phyloP scores from a whole-genome alignment of 805 yeast species.

The Barnettozyma sucrosica region DNA sequence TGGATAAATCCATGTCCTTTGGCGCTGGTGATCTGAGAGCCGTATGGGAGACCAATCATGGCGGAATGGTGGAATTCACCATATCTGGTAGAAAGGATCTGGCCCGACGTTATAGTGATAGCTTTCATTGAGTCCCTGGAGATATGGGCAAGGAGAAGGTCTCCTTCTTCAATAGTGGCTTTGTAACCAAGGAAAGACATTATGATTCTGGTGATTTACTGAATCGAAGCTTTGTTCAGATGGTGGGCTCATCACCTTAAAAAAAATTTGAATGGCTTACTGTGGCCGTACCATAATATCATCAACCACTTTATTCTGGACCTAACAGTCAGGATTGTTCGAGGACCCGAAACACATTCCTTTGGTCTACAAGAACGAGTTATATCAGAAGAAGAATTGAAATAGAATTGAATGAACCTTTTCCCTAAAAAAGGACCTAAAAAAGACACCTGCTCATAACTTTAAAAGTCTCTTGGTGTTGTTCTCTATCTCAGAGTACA shows the following conservation, averaged over 20 bases:
- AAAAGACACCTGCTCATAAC: slow-evolving; percentile 6
- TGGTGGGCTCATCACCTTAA: not conserved
- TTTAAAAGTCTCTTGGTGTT: slow-evolving; percentile 18
- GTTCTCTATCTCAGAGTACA: slow-evolving; percentile 19
- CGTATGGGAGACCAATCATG: slow-evolving; percentile 79
- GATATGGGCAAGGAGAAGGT: slow-evolving; percentile 79
- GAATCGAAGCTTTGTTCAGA: not conserved
- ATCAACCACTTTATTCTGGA: not conserved
- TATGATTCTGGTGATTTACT: not conserved
- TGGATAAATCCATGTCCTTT: slow-evolving; percentile 83
- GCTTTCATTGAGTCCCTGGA: slow-evolving; percentile 80
- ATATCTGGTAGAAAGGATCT: slow-evolving; percentile 72
- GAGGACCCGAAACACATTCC: too few relatives aligned
- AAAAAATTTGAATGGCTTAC: not conserved
- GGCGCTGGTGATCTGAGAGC: slow-evolving; percentile 74
- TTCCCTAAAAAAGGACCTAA: not conserved
- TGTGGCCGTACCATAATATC: not conserved
- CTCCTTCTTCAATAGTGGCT: slow-evolving; percentile 74
- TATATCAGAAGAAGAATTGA: too few relatives aligned
- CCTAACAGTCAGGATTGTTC: too few relatives aligned
- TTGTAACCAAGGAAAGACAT: slow-evolving; percentile 46
- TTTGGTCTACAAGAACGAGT: not conserved
- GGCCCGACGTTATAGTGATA: slow-evolving; percentile 52
- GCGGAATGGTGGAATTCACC: slow-evolving; percentile 82
- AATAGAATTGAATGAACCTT: not conserved